Evolutionary conservation across 495 filamentous ascomycete genomes (phyloP), one percentile per base, ranked within the genome.

Genomic region (Podospora sp.): DNA sequence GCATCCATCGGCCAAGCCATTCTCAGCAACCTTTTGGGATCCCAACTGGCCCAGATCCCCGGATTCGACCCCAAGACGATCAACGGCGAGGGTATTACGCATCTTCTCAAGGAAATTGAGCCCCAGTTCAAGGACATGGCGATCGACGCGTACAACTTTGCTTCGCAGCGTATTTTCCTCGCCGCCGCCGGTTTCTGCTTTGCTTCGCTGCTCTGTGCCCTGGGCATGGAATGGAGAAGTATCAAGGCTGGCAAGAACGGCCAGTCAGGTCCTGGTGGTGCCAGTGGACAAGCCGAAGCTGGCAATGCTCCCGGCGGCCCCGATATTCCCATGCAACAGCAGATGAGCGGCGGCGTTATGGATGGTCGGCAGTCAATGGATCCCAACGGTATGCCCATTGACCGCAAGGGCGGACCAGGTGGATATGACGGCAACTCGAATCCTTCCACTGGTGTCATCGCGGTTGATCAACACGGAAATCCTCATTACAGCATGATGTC

Each of bases 1-100:
- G 83, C 87, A 4, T 84, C 87, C 0, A 82, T 91, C 21, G 89
- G 83, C 0, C 86, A 91, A 72, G 85, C 85, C 24, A 81, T 91
- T 27, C 83, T 91, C 66, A 85, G 80, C 68, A 90, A 88, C 65
- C 75, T 84, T 6, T 79, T 91, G 25, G 83, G 85, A 16, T 68
- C 75, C 0, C 80, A 82, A 33, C 74, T 90, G 1, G 33, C 65
- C 0, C 71, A 75, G 20, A 77, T 87, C 3, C 81, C 82, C 0
- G 78, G 75, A 0, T 74, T 90, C 9, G 68, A 83, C 33, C 73
- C 86, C 1, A 63, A 72, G n/a, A 56, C 62, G 12, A 84, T 90
- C 25, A 77, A 88, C 21, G 78, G 73, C 20, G 77, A 81, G 16
- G 89, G 89, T 6, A 89, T 87, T 0, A 89, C 89, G 0, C 81